A percentile compares a stretch with the other conserved stretches of the same genome.
phyloP scores from a whole-genome alignment of 768 basidiomycete species.

The Naematelia aurantialba region DNA sequence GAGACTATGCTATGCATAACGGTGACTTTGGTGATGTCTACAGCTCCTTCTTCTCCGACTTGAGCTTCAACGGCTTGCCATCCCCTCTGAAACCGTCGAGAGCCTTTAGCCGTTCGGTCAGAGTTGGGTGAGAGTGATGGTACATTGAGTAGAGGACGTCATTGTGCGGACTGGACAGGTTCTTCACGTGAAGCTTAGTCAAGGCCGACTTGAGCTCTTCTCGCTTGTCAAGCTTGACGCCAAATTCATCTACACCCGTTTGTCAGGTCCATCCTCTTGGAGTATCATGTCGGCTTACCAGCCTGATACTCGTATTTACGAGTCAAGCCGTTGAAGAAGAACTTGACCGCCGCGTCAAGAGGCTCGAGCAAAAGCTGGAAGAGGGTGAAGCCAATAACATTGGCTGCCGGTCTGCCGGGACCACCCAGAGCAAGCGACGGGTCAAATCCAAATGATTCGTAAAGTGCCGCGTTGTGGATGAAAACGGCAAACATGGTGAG shows the following conservation, averaged over 20 bases:
- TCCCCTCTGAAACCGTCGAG: constrained; percentile 56
- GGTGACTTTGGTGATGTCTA: neutral
- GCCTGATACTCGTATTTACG: constrained; percentile 90
- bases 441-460: constrained; percentile 48
- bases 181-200: constrained; percentile 82
- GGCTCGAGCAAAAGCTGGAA: constrained; percentile 50
- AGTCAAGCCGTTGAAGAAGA: constrained; percentile 71
- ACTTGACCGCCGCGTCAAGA: constrained; percentile 48
- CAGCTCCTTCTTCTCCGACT: constrained; percentile 29
- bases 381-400: constrained; percentile 51
- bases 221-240: constrained; percentile 67
- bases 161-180: constrained; percentile 87
- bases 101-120: constrained; percentile 80
- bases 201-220: constrained; percentile 57
- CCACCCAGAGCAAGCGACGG: constrained; percentile 28
- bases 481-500: constrained; percentile 50
- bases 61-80: constrained; percentile 10
- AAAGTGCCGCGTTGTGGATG: constrained; percentile 50
- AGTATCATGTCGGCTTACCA: constrained; percentile 54
- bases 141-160: constrained; percentile 96
- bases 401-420: constrained; percentile 35
- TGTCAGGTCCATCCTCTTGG: constrained; percentile 35
- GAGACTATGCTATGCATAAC: neutral
- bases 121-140: constrained; percentile 91
- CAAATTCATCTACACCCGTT: constrained; percentile 64